Evolutionary conservation across 2,329 filamentous ascomycete genomes (phyloP), one percentile per base, ranked within the genome.

Genomic region (Cyclaneusma minus): DNA sequence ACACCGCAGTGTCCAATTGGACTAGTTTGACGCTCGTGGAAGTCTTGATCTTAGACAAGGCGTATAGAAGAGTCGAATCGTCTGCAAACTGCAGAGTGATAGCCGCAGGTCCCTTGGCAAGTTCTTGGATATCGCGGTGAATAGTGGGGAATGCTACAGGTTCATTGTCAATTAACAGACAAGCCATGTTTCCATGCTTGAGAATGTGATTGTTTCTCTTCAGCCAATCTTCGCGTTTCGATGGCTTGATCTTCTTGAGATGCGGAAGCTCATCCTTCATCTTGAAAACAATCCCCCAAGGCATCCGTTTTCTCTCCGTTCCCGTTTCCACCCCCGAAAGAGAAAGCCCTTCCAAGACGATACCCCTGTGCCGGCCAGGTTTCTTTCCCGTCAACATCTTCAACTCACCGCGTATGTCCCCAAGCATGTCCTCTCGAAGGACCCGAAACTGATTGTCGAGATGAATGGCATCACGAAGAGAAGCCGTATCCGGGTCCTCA

Each of bases 391-490:
- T 51, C 1, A 62, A 55, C 4, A 58, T 49, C 15, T 68, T 58
- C 1, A 75, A 44, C 24, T 77, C 73, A 6, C 71, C 64, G 2
- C 68, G 60, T 3, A 84, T 51, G 34, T 77, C 73, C 0, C 57
- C 64, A 0, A 83, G 48, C 59, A 82, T 72, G 34, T 83, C 77
- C 37, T 84, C 75, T 3, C 78, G 55, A 0, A 81, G 52, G 1
- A 83, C 57, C 0, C 78, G 70, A 35, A 78, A 85, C 27, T 81
- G 70, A 39, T 76, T 79, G 38, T 80, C 77, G 0, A 79, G 45
- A 41, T 82, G 70, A 0, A 51, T 45, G 0, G 48, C 47, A 0
- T 60, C 44, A 2, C 68, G 58, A 0, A 44, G 37, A 2, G 51
- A 21, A 5, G 18, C 31, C 8, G 40, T 16, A 2, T 51, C 30